Base-by-base conservation (phyloP, 192 early-diverging fungal genomes). In the Coemansia sp. region DNA sequence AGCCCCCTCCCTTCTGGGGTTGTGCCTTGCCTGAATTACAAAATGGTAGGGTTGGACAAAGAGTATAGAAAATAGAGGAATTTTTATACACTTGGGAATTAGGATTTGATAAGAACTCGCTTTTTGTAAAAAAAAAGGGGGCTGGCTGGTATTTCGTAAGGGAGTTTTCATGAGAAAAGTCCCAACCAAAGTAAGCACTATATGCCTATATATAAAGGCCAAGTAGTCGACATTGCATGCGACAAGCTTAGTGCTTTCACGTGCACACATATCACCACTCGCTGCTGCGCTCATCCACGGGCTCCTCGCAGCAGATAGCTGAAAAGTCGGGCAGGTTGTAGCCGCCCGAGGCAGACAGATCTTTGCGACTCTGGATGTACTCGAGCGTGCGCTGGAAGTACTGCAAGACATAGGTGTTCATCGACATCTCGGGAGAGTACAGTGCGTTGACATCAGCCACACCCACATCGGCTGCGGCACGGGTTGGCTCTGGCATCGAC, bases 371-470 rank as follows among this genome's bases (percentile, higher is more conserved):
- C 61, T 84, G 79, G 43, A 93, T 77, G 63, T 91, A 87, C 9
- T 82, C 73, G 37, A 93, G 77, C 6, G 90, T 91, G 61, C 87
- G 85, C 11, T 74, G 79, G 84, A 91, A 93, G 62, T 93, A 90
- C 11, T 78, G 77, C 62, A 86, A 74, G 10, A 93, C 88, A 77
- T 89, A 89, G 0, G 87, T 83, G 16, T 88, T 85, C 47, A 88
- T 76, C 1, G 84, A 75, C 11, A 76, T 84, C 26, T 88, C 83
- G n/a, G 83, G 86, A 31, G 87, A 75, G 23, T 88, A 77, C 33
- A 91, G 66, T 12, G 89, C 84, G 11, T 87, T 88, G 25, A 85
- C 88, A 64, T 86, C 88, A 16, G 69, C 72, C 11, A 69, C 72
- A 1, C 64, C 66, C 56, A 69, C 50, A 56, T 71, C 83, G 7